phyloP scores from a whole-genome alignment of 208 protist genomes.

The Giardia duodenalis region DNA sequence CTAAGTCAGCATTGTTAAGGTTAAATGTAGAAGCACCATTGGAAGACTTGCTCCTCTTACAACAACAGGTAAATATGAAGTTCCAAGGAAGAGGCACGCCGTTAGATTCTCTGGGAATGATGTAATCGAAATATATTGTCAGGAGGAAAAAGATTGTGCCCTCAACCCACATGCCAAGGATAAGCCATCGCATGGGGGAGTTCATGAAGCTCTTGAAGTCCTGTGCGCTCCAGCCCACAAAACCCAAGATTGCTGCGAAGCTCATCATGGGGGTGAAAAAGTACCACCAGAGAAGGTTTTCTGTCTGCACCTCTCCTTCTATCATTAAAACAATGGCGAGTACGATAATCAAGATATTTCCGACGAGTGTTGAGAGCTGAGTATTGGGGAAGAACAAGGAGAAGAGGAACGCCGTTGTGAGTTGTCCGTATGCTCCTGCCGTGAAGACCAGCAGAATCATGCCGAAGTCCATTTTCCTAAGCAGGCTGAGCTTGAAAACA shows the following conservation, averaged over 20 bases:
- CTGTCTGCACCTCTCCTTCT: background rate
- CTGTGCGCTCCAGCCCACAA: background rate
- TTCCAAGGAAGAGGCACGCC: background rate
- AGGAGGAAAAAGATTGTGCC: background rate
- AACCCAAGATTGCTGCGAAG: background rate
- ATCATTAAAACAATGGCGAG: background rate
- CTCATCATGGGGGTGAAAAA: slow-evolving; percentile 4
- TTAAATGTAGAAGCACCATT: background rate
- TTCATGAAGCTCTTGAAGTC: background rate
- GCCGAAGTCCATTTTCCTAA: background rate
- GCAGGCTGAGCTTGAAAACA: background rate
- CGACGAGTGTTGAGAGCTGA: background rate
- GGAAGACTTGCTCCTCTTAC: background rate
- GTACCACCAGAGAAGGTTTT: background rate
- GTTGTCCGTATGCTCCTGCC: background rate
- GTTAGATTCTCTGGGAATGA: background rate
- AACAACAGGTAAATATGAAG: background rate
- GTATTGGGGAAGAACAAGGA: background rate
- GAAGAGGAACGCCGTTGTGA: background rate
- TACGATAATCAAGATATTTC: slow-evolving; percentile 9
- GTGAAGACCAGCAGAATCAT: background rate
- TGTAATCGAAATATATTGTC: background rate
- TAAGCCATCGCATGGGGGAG: background rate
- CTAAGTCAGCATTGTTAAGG: background rate
- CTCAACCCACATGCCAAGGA: background rate